Percentiles rank a stretch among this genome's conserved stretches.
Conservation (phyloP, 257 asterid genomes). For the Fraxinus anomala region DNA sequence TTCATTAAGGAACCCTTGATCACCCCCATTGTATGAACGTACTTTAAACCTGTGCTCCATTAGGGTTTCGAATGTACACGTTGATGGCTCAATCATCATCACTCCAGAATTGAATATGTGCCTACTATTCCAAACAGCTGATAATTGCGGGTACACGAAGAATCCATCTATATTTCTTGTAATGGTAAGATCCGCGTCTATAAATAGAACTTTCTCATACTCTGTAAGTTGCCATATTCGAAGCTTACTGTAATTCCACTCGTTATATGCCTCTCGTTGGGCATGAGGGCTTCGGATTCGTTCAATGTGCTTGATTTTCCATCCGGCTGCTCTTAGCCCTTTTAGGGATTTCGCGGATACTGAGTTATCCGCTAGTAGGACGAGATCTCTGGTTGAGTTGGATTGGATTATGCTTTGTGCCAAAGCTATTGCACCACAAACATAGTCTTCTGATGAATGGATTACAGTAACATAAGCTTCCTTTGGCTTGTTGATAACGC, state of each 20-base stretch:
- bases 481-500: slow-evolving; percentile 22
- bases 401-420: slow-evolving; percentile 44
- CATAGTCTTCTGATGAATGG: slow-evolving; percentile 49
- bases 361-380: slow-evolving; percentile 39
- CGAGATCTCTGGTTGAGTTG: slow-evolving; percentile 41
- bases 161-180: slow-evolving; percentile 54
- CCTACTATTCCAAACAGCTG: slow-evolving; percentile 62
- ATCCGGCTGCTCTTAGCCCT: slow-evolving; percentile 39
- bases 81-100: slow-evolving; percentile 82
- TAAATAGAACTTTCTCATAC: slow-evolving; percentile 62
- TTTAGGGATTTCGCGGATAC: slow-evolving; percentile 30
- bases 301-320: slow-evolving; percentile 38
- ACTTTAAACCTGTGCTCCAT: slow-evolving; percentile 48
- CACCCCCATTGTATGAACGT: slow-evolving; percentile 81
- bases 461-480: slow-evolving; percentile 47
- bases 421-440: slow-evolving; percentile 46
- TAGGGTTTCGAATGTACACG: slow-evolving; percentile 56
- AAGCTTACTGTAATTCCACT: slow-evolving; percentile 89
- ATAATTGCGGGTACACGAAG: slow-evolving; percentile 66
- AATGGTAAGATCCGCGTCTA: slow-evolving; percentile 68
- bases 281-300: slow-evolving; percentile 46
- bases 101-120: slow-evolving; percentile 79
- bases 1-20: slow-evolving; percentile 82
- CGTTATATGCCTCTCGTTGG: slow-evolving; percentile 52
- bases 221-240: slow-evolving; percentile 73